A percentile compares a stretch with the other conserved stretches of the same genome.
Conservation (phyloP, 1,284 basidiomycete genomes). For the Pascua guehoae region DNA sequence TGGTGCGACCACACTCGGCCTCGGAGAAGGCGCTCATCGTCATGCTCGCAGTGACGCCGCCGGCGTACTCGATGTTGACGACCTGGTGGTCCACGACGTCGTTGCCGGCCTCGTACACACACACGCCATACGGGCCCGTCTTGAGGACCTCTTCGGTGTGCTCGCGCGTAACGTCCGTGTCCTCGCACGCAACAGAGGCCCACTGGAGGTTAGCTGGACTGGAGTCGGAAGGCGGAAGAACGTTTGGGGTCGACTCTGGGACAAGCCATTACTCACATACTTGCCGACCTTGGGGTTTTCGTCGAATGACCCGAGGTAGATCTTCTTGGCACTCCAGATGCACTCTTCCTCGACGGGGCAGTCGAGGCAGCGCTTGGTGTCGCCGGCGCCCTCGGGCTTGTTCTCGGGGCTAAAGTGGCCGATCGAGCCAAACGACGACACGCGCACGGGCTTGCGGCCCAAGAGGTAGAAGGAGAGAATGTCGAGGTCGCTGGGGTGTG, state of each 20-base stretch:
- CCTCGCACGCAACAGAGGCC: slow-evolving; percentile 60
- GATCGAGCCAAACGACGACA: slow-evolving; percentile 79
- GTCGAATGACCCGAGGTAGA: slow-evolving; percentile 21
- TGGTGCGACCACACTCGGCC: slow-evolving; percentile 68
- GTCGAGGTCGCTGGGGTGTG: slow-evolving; percentile 66
- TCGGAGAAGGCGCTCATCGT: slow-evolving; percentile 60
- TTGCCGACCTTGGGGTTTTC: background rate
- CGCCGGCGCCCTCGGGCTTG: slow-evolving; percentile 66
- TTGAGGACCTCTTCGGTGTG: slow-evolving; percentile 64
- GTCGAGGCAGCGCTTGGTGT: slow-evolving; percentile 65
- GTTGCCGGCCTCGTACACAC: slow-evolving; percentile 76
- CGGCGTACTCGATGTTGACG: slow-evolving; percentile 75
- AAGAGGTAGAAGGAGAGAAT: slow-evolving; percentile 65
- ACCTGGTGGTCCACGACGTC: slow-evolving; percentile 79
- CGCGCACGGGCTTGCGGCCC: slow-evolving; percentile 57
- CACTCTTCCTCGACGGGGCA: slow-evolving; percentile 68
- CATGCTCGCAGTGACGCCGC: slow-evolving; percentile 70
- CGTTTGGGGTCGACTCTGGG: background rate
- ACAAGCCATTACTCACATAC: background rate
- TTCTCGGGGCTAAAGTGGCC: slow-evolving; percentile 68
- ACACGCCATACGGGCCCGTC: slow-evolving; percentile 69
- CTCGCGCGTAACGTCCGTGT: slow-evolving; percentile 67
- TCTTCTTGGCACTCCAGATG: slow-evolving; percentile 76
- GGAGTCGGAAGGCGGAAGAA: slow-evolving; percentile 5
- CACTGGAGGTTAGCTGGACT: slow-evolving; percentile 7